Conservation (phyloP, 2,329 filamentous ascomycete species). For the Beauveria sp. region DNA sequence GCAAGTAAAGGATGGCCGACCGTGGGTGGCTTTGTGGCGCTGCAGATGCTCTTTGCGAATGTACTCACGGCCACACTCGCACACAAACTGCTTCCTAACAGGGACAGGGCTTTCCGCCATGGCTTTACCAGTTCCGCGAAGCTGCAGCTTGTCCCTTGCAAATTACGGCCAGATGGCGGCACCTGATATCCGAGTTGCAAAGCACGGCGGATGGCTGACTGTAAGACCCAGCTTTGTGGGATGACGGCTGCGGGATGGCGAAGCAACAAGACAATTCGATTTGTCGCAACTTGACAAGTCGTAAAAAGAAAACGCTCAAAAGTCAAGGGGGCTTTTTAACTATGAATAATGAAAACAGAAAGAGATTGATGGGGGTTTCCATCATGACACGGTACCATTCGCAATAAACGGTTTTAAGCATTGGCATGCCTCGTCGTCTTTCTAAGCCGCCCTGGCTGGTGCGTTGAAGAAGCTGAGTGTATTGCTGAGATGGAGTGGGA, state of each 20-base stretch:
- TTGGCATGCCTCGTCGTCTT: conserved; percentile 4
- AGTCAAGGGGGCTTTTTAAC: neutral
- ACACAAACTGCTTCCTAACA: conserved; percentile 14
- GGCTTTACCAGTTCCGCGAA: neutral
- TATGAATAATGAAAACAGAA: neutral
- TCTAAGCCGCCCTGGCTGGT: conserved; percentile 8
- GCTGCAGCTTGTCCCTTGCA: neutral
- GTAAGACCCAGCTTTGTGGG: neutral
- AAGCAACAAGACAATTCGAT: neutral
- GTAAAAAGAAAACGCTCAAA: neutral
- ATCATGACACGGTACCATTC: conserved; percentile 1
- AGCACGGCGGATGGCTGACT: neutral
- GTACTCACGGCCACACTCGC: conserved; percentile 33
- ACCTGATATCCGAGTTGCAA: too few species aligned
- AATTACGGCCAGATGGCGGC: too few species aligned
- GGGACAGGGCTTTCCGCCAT: conserved; percentile 2
- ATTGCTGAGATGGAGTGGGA: conserved; percentile 1
- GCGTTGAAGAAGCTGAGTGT: neutral
- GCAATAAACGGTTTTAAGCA: neutral
- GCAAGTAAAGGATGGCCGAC: conserved; percentile 27
- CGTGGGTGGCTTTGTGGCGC: conserved; percentile 32
- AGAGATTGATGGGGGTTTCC: neutral
- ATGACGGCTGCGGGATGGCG: neutral
- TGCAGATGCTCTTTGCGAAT: conserved; percentile 33
- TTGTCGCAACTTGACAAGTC: neutral